phyloP scores from a whole-genome alignment of 1,139 yeast genomes.

The Kluyveromyces sp. region DNA sequence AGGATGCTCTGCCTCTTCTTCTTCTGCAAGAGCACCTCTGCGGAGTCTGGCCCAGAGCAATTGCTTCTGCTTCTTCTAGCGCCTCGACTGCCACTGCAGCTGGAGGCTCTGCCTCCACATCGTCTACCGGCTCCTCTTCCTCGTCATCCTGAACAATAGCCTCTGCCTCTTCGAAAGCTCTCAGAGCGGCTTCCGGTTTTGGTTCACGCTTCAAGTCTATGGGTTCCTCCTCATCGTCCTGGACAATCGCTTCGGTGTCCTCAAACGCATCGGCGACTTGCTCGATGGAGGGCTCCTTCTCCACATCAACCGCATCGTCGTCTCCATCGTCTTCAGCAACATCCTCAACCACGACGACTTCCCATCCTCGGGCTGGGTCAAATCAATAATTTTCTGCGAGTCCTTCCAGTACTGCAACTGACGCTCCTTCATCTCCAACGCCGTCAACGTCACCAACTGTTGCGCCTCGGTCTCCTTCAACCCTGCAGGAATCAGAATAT shows the following conservation, averaged over 20 bases:
- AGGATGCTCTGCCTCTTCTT: slow-evolving; percentile 2
- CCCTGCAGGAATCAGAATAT: slow-evolving; percentile 22
- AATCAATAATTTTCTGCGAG: slow-evolving; percentile 19
- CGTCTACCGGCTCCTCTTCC: slow-evolving; percentile 7
- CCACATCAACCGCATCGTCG: slow-evolving; percentile 1
- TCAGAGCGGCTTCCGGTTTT: slow-evolving; percentile 1
- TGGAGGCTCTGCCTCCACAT: slow-evolving; percentile 4
- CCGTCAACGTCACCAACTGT: slow-evolving; percentile 16
- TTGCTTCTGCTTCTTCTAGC: slow-evolving; percentile 6
- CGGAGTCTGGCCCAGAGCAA: slow-evolving; percentile 1
- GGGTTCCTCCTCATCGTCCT: slow-evolving; percentile 1
- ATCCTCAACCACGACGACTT: background rate
- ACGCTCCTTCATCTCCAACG: slow-evolving; percentile 20
- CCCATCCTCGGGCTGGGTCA: slow-evolving; percentile 1
- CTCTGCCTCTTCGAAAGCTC: slow-evolving; percentile 3
- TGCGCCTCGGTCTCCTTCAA: slow-evolving; percentile 21
- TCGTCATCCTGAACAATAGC: slow-evolving; percentile 5
- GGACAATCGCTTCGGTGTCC: slow-evolving; percentile 1
- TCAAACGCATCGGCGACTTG: background rate
- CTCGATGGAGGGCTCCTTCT: background rate
- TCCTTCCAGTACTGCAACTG: slow-evolving; percentile 17
- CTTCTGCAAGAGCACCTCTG: slow-evolving; percentile 2
- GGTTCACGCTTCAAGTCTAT: background rate
- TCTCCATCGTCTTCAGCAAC: background rate
- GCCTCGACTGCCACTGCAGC: slow-evolving; percentile 8